Conservation (phyloP, 805 yeast genomes). For the Cyberlindnera samutprakarnensis region DNA sequence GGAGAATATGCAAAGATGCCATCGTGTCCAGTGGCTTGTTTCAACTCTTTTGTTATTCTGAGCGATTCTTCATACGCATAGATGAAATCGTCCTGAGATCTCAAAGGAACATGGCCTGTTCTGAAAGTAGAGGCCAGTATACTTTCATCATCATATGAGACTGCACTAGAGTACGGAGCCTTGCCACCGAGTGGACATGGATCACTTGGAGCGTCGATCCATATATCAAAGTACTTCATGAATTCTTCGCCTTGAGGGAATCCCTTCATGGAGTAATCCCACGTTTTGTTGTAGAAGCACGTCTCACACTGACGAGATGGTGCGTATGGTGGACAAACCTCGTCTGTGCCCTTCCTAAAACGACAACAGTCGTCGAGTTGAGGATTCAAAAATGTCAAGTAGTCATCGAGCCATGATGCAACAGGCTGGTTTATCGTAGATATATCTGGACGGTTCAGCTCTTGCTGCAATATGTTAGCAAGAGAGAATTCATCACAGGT, state of each 20-base stretch:
- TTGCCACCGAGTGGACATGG: slow-evolving; percentile 95
- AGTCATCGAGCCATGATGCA: slow-evolving; percentile 92
- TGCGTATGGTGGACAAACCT: slow-evolving; percentile 59
- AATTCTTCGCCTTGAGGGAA: slow-evolving; percentile 74
- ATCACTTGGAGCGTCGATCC: slow-evolving; percentile 82
- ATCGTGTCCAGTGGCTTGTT: slow-evolving; percentile 35
- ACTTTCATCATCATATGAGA: slow-evolving; percentile 32
- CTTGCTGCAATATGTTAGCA: slow-evolving; percentile 79
- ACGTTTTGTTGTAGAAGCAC: slow-evolving; percentile 58
- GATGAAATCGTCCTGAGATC: slow-evolving; percentile 81
- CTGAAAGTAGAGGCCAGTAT: slow-evolving; percentile 65
- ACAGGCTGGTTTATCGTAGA: slow-evolving; percentile 77
- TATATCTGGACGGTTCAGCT: slow-evolving; percentile 53
- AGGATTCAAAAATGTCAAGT: slow-evolving; percentile 80
- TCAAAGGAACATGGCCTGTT: slow-evolving; percentile 68
- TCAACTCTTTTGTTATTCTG: slow-evolving; percentile 53
- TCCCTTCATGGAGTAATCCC: slow-evolving; percentile 71
- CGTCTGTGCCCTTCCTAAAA: slow-evolving; percentile 41
- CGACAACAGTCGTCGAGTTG: slow-evolving; percentile 81
- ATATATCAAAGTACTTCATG: slow-evolving; percentile 60
- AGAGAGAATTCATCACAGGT: slow-evolving; percentile 75
- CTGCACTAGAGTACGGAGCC: slow-evolving; percentile 73
- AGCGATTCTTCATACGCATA: slow-evolving; percentile 67
- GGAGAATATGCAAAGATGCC: slow-evolving; percentile 82
- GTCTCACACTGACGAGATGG: slow-evolving; percentile 67